These are phyloP conservation scores for Wickerhamomyces rabaulensis DNA, from an alignment of 805 yeast species.

Conservation along the genomic window DNA sequence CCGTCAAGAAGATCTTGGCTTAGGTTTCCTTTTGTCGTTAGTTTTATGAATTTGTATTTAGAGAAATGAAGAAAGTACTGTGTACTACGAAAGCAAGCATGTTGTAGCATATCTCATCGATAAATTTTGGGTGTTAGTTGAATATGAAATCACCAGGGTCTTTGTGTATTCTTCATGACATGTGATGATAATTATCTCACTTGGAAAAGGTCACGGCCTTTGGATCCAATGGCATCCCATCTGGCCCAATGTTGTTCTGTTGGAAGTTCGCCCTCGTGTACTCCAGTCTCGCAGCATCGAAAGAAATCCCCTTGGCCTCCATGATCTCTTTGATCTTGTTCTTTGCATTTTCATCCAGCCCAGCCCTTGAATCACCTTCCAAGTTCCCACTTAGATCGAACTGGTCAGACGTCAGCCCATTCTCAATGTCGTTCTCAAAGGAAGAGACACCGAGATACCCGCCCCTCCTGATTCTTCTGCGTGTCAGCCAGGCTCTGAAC, in stretches of 20 bases:
- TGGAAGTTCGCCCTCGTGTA: conserved; percentile 43
- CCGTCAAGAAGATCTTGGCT: conserved; percentile 52
- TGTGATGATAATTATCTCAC: not conserved
- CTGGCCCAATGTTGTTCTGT: conserved; percentile 50
- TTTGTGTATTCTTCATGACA: not conserved
- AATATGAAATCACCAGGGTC: not conserved
- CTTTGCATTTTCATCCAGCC: conserved; percentile 54
- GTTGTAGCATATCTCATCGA: not conserved
- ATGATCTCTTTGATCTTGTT: conserved; percentile 46
- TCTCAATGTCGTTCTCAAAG: conserved; percentile 45
- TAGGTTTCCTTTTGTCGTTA: conserved; percentile 3
- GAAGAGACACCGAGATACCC: conserved; percentile 23
- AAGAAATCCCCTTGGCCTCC: conserved; percentile 43
- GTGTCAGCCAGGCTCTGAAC: conserved; percentile 18
- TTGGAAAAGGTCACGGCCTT: conserved; percentile 45
- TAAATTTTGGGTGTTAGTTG: not conserved
- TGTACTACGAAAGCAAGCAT: not conserved
- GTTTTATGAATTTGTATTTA: not conserved
- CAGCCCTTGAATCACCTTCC: conserved; percentile 52
- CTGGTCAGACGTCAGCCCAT: conserved; percentile 53
- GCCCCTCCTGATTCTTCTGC: conserved; percentile 22
- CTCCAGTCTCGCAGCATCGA: conserved; percentile 64
- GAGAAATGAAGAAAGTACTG: not conserved
- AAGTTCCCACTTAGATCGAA: conserved; percentile 49
- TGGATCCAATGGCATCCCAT: conserved; percentile 68